Percentiles rank a stretch among this genome's conserved stretches.
These are phyloP conservation scores for Phialemoniopsis sp. DNA, from an alignment of 2,329 filamentous ascomycete species.

Conservation along the genomic window DNA sequence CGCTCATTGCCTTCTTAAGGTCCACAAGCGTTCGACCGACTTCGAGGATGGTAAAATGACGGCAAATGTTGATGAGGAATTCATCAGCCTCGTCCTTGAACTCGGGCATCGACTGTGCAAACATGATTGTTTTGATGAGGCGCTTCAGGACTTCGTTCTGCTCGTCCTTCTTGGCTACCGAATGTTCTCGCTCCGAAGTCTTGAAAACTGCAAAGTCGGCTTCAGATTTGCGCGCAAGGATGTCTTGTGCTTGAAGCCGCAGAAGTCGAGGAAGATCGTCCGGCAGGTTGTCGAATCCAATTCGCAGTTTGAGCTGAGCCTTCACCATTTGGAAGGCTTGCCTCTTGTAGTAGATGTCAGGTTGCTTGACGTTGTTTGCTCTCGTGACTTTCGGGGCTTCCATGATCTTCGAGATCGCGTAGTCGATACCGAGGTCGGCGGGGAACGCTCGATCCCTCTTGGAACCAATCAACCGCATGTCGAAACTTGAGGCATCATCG, in stretches of 20 bases:
- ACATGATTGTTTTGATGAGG: constrained; percentile 83
- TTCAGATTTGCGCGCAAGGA: constrained; percentile 68
- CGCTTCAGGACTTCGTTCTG: constrained; percentile 82
- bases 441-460: constrained; percentile 87
- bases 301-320: constrained; percentile 83
- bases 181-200: constrained; percentile 73
- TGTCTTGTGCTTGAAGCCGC: constrained; percentile 83
- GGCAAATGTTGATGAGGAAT: constrained; percentile 77
- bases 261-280: constrained; percentile 85
- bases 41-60: constrained; percentile 88
- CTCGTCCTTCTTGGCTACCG: constrained; percentile 79
- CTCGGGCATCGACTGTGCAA: constrained; percentile 76
- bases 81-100: constrained; percentile 71
- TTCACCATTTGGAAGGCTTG: constrained; percentile 87
- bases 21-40: constrained; percentile 81
- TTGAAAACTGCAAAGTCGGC: constrained; percentile 68
- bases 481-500: constrained; percentile 84
- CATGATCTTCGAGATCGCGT: constrained; percentile 82
- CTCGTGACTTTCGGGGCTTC: constrained; percentile 63
- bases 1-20: constrained; percentile 72
- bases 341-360: constrained; percentile 84
- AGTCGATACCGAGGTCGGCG: constrained; percentile 78
- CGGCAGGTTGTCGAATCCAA: constrained; percentile 82
- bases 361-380: constrained; percentile 48
- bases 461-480: constrained; percentile 84